Base-by-base conservation (phyloP, 306 rosid species). In the Dalbergia oliveri region DNA sequence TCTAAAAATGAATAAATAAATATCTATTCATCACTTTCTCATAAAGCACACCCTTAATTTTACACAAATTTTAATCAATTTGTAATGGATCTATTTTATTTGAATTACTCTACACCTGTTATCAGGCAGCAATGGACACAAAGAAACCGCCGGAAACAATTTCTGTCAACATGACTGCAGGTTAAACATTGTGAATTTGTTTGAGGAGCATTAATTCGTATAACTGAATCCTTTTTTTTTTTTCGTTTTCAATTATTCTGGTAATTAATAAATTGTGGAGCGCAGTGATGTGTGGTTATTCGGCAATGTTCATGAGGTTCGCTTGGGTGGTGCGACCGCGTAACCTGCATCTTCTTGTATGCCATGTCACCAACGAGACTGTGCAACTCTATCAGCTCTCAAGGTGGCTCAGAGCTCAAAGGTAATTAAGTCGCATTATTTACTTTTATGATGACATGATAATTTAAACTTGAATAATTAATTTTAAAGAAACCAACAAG, bases 71-170 rank as follows among this genome's bases (percentile, higher is more conserved):
- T 19, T 8, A 69, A 26, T 69, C 14, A 69, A 70, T 44, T 70
- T 45, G 45, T 26, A 37, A 44, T 58, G 56, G 16, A 9, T 4
- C 19, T 68, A 44, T 15, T 75, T 76, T 13, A 51, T 49, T 37
- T 80, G 9, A 76, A 69, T 41, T 4, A 76, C 11, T 59, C 4
- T 70, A 47, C 11, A 41, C 64, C 23, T 74, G 5, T 10, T 79
- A 37, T 58, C 83, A 89, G 93, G 93, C 88, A 51, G 75, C 83
- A 15, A 9, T 84, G 75, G 93, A 89, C 86, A 83, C 89, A 34
- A 41, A 87, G 79, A 87, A 89, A 79, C 89, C 93, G 63, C 91
- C 93, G 9, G 93, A 89, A 77, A 63, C 37, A 4, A 79, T 89
- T 64, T 89, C 93, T 34, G 60, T 26, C 79, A 89, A 85, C 62